A percentile compares a stretch with the other conserved stretches of the same genome.
These are phyloP conservation scores for Piper betle DNA, from an alignment of 164 flowering plant genomes.

Conservation along the genomic window DNA sequence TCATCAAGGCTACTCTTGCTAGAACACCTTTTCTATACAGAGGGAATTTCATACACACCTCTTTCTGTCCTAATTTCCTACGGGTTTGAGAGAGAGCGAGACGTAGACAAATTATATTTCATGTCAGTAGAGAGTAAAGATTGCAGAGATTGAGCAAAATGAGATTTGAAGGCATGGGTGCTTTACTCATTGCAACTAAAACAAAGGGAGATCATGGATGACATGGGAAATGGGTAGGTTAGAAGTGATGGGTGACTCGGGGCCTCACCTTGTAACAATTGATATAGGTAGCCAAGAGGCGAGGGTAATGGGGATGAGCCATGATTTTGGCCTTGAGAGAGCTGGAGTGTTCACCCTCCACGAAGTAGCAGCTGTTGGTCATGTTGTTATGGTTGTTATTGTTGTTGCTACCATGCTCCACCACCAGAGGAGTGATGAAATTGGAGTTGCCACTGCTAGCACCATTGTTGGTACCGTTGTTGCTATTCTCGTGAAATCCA, in stretches of 20 bases:
- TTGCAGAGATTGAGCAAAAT: too few relatives aligned
- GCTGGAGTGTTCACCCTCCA: constrained; percentile 5
- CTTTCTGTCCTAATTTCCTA: too few relatives aligned
- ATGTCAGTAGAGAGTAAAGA: too few relatives aligned
- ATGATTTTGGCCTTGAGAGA: constrained; percentile 82
- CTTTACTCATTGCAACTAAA: not conserved
- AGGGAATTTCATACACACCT: too few relatives aligned
- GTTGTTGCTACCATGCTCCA: not conserved
- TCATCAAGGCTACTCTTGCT: too few relatives aligned
- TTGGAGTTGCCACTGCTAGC: not conserved
- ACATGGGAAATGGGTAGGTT: not conserved
- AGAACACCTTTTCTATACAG: too few relatives aligned
- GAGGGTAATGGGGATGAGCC: constrained; percentile 92
- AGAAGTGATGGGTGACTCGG: not conserved
- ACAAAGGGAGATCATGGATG: not conserved
- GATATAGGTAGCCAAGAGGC: constrained; percentile 71
- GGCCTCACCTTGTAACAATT: constrained; percentile 77
- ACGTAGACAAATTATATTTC: too few relatives aligned
- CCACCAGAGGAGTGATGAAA: not conserved
- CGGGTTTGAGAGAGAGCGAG: too few relatives aligned
- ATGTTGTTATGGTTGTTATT: constrained; percentile 8
- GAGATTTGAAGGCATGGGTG: too few relatives aligned
- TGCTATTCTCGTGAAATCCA: not conserved
- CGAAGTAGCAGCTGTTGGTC: constrained; percentile 25
- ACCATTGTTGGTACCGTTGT: constrained; percentile 1